Evolutionary conservation across 768 basidiomycete species (phyloP), one percentile per base, ranked within the genome.

Genomic region (Glaciozyma martinii): DNA sequence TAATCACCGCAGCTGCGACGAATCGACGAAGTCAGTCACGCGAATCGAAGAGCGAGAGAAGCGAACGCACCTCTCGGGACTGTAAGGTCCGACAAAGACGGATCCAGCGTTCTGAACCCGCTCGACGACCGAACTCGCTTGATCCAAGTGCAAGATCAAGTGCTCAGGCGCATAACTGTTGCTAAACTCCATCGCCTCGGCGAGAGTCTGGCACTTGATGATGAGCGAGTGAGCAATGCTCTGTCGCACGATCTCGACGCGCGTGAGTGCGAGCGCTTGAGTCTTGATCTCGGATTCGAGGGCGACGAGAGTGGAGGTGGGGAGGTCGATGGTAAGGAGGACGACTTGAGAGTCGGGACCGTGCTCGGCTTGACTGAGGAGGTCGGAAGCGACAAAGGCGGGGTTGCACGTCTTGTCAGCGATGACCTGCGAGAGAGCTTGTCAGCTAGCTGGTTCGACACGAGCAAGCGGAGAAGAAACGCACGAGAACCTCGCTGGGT

Each of bases 81-180:
- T 88, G 76, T 84, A 98, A 8, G 89, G 82, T 3, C 95, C 95
- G 43, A 99, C 89, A 73, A 99, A 99, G 37, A 99, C 87, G 71
- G 90, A 93, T 12, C 95, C 95, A 3, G 95, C 95, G 72, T 98
- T 98, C 70, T 91, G 80, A 25, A 99, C 84, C 30, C 76, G 76
- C 9, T 80, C 75, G 16, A 97, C 84, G 59, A 80, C 80, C 16
- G 79, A 77, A n/a, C 80, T 78, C 1, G 93, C 89, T 46, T 87
- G 79, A 66, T 84, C 81, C 61, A 97, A 75, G 76, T 98, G 92
- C 61, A 99, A 77, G 73, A 99, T 95, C 65, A 99, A 81, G 79
- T 99, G 95, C 75, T 99, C 95, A 0, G 95, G 95, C 8, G 95
- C 94, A 74, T 99, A 99, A 73, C 93, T 92, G 76, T 99, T 98